A percentile compares a stretch with the other conserved stretches of the same genome.
Evolutionary conservation across 768 basidiomycete genomes (phyloP).

Genomic region (Inosperma sp.): DNA sequence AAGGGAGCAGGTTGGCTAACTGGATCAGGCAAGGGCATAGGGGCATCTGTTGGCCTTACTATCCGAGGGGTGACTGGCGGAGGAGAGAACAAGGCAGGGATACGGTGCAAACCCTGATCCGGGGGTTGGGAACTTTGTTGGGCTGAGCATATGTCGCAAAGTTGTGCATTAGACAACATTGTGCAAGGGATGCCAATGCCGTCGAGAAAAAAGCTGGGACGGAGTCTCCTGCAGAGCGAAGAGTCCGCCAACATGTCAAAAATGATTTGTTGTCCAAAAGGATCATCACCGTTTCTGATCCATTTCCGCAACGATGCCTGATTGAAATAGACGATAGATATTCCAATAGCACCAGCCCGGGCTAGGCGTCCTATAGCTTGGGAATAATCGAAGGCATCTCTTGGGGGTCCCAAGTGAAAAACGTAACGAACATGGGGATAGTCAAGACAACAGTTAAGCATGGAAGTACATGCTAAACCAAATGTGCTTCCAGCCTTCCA

Average conservation of each 20-base stretch:
- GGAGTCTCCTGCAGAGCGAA: constrained; percentile 6
- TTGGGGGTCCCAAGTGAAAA: constrained; percentile 9
- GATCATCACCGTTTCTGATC: background rate
- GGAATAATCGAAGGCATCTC: constrained; percentile 3
- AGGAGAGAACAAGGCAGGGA: background rate
- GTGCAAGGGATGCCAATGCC: constrained; percentile 2
- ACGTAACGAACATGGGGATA: constrained; percentile 1
- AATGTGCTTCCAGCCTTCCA: background rate
- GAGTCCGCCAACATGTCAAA: background rate
- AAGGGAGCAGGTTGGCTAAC: background rate
- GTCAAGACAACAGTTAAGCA: constrained; percentile 7
- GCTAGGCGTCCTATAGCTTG: constrained; percentile 6
- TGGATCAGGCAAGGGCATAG: background rate
- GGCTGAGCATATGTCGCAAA: background rate
- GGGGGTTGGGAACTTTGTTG: background rate
- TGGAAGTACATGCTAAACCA: constrained; percentile 3
- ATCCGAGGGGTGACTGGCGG: background rate
- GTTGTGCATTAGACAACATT: constrained; percentile 2
- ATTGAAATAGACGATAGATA: constrained; percentile 1
- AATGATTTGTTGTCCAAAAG: constrained; percentile 3
- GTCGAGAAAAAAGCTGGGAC: constrained; percentile 2
- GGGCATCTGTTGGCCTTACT: background rate
- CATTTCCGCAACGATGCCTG: background rate
- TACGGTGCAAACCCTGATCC: background rate
- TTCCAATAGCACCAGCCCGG: background rate